Evolutionary conservation across 441 rosid genomes (phyloP).

Genomic region (Aquilaria agallochum): DNA sequence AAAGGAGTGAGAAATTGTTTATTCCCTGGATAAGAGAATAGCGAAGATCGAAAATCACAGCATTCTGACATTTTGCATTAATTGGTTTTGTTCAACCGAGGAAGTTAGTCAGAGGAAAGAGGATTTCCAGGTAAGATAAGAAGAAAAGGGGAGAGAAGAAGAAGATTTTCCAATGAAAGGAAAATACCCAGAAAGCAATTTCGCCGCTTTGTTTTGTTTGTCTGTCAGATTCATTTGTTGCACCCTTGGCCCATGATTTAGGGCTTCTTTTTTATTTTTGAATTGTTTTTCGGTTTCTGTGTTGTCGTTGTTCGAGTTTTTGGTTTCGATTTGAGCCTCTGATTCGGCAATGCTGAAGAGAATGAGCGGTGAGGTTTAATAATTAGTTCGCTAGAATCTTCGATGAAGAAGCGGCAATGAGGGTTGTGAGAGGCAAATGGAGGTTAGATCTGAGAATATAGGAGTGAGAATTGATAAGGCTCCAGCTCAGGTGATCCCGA

Average conservation of each 20-base stretch:
- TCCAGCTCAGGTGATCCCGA: slow-evolving; percentile 42
- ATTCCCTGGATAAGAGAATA: neutral
- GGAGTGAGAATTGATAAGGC: slow-evolving; percentile 54
- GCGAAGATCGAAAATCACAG: neutral
- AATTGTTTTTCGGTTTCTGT: neutral
- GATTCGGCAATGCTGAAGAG: slow-evolving; percentile 16
- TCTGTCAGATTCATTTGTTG: slow-evolving; percentile 17
- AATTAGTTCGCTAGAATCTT: slow-evolving; percentile 3
- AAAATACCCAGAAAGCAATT: slow-evolving; percentile 1
- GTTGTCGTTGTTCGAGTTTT: neutral
- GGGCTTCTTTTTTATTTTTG: slow-evolving; percentile 2
- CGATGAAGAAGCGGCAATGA: slow-evolving; percentile 77
- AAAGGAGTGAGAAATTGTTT: no score
- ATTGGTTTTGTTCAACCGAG: neutral
- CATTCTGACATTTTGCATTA: neutral
- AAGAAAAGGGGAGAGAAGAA: no score
- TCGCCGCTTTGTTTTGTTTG: slow-evolving; percentile 18
- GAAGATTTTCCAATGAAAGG: neutral
- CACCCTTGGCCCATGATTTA: neutral
- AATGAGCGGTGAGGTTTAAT: slow-evolving; percentile 6
- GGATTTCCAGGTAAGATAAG: neutral
- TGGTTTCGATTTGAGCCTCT: slow-evolving; percentile 2
- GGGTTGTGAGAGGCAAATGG: slow-evolving; percentile 58
- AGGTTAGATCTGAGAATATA: slow-evolving; percentile 70
- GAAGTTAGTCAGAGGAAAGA: no score